phyloP scores from a whole-genome alignment of 1,284 basidiomycete genomes.

The Phellinidium pouzarii region DNA sequence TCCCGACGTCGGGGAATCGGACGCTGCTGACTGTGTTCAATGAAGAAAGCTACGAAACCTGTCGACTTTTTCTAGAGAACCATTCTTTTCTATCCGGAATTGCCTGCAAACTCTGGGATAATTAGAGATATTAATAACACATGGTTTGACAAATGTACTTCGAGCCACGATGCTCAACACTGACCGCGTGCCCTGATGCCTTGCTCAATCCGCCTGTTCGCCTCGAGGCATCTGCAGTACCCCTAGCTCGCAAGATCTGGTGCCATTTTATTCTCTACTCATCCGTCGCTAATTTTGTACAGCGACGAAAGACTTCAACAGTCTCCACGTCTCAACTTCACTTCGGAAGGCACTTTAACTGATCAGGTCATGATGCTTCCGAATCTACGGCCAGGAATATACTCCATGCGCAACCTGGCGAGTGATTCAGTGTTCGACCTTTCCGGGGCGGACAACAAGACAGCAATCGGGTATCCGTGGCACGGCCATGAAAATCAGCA shows the following conservation, averaged over 20 bases:
- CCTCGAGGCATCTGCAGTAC: background rate
- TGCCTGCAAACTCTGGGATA: background rate
- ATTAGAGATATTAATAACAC: background rate
- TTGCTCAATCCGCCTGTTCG: background rate
- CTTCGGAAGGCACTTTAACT: background rate
- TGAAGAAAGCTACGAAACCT: background rate
- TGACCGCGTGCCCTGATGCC: background rate
- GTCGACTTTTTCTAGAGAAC: background rate
- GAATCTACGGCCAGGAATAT: constrained; percentile 3
- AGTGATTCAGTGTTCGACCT: constrained; percentile 11
- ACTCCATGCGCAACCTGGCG: constrained; percentile 8
- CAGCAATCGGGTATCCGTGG: constrained; percentile 13
- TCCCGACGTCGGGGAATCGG: background rate
- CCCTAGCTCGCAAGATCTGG: too few relatives aligned
- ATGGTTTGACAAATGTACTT: background rate
- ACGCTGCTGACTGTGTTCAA: background rate
- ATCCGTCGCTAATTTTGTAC: too few relatives aligned
- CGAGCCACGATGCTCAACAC: background rate
- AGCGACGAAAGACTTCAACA: background rate
- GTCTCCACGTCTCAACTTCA: background rate
- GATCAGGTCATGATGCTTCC: background rate
- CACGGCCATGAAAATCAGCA: constrained; percentile 16
- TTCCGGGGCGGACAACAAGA: constrained; percentile 14
- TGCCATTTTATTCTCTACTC: too few relatives aligned
- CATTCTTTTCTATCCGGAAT: background rate